Evolutionary conservation across 805 yeast genomes (phyloP).

Genomic region (Spathaspora passalidarum): DNA sequence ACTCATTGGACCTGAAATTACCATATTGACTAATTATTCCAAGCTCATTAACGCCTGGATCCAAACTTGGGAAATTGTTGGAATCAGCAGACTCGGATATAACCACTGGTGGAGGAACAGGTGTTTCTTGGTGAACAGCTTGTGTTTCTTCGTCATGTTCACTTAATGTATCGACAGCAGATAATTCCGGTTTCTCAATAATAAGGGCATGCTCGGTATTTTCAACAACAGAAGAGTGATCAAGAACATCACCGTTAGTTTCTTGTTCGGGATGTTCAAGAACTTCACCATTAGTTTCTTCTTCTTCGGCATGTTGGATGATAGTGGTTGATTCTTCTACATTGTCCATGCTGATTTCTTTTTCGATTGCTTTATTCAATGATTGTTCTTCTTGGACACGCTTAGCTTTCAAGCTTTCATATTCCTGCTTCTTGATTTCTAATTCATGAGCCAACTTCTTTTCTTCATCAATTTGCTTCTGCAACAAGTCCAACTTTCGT

Average conservation of each 20-base stretch:
- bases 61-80: slow-evolving; percentile 4
- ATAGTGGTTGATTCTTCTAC: background rate
- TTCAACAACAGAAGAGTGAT: background rate
- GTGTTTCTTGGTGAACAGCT: slow-evolving; percentile 9
- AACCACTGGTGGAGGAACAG: background rate
- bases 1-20: slow-evolving; percentile 20
- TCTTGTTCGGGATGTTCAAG: background rate
- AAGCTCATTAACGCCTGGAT: slow-evolving; percentile 13
- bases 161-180: background rate
- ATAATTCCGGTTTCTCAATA: background rate
- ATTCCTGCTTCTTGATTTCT: slow-evolving; percentile 36
- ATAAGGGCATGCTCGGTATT: background rate
- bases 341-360: background rate
- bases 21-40: slow-evolving; percentile 20
- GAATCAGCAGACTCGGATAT: background rate
- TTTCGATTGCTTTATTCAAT: background rate
- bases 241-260: background rate
- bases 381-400: slow-evolving; percentile 21
- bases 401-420: slow-evolving; percentile 25
- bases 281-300: background rate
- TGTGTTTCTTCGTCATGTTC: background rate
- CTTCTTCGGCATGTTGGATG: background rate
- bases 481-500: slow-evolving; percentile 23
- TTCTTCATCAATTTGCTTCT: slow-evolving; percentile 38
- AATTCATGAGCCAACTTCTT: slow-evolving; percentile 34